Evolutionary conservation across 2,329 filamentous ascomycete species (phyloP), one percentile per base, ranked within the genome.

Genomic region (Cercospora zeae-maydis): DNA sequence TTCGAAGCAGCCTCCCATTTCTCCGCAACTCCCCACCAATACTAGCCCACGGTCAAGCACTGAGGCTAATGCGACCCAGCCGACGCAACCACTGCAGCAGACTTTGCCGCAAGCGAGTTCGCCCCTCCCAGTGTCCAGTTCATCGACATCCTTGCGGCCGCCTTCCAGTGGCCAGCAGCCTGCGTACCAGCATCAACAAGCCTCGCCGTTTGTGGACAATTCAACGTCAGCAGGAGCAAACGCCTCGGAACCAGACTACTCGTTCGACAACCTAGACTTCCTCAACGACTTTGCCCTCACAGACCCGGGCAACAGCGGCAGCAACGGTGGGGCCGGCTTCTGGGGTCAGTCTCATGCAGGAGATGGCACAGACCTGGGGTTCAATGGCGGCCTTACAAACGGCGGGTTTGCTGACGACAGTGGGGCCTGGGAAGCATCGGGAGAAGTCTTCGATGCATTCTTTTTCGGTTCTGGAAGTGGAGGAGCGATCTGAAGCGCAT

Each of bases 371-470:
- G 87, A 89, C 67, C 80, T 90, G 51, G 87, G 86, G 0, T 87
- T 81, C 11, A 72, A 69, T 5, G 71, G 72, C 8, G 71, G 67
- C 21, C 63, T 63, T 74, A 77, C 16, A 8, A 53, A 59, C 31
- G 55, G 51, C 16, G 69, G 67, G 13, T 67, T 66, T 16, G 47
- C 47, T 51, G 58, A 60, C 53, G 70, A 68, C 54, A 78, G 77
- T 53, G 77, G 77, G 5, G 79, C 86, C 72, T 81, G 86, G 70
- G 86, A 88, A 68, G 87, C 68, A 11, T 69, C 67, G 49, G 68
- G 69, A 36, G 80, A 82, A 72, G 64, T 82, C 11, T 90, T 91
- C 75, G 88, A 90, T 71, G 86, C 86, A 0, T 91, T 91, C 73
- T 90, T 89, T 78, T 89, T 90, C 73, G 87, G 87, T 0, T 83